A percentile compares a stretch with the other conserved stretches of the same genome.
These are phyloP conservation scores for Ogataea paraovalis DNA, from an alignment of 805 yeast genomes.

Conservation along the genomic window DNA sequence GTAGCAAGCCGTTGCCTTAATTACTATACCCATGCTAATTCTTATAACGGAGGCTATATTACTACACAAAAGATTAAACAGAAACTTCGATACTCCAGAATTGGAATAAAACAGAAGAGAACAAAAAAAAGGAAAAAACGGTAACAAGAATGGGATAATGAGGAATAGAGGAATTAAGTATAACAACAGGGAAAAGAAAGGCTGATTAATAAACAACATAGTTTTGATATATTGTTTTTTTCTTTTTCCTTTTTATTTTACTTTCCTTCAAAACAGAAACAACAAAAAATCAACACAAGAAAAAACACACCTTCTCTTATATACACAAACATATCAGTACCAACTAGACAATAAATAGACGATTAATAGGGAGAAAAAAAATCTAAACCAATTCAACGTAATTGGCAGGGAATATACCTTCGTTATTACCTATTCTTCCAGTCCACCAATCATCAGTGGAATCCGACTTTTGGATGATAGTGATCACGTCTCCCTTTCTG, in stretches of 20 bases:
- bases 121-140: not conserved
- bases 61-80: not conserved
- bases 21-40: too few relatives aligned
- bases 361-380: not conserved
- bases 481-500: conserved; percentile 90
- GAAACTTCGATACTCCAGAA: not conserved
- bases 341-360: not conserved
- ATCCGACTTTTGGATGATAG: conserved; percentile 78
- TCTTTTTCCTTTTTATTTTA: not conserved
- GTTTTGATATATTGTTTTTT: not conserved
- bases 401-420: conserved; percentile 97
- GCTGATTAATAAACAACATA: not conserved
- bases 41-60: too few relatives aligned
- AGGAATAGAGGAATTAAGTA: not conserved
- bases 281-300: too few relatives aligned
- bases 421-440: conserved; percentile 75
- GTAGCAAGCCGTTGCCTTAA: too few relatives aligned
- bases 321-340: not conserved
- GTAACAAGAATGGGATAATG: not conserved
- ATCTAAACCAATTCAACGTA: conserved; percentile 73
- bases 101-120: not conserved
- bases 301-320: not conserved
- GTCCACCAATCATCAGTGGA: conserved; percentile 99
- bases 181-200: not conserved
- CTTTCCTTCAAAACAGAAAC: not conserved